Evolutionary conservation across 2,329 filamentous ascomycete genomes (phyloP).

Genomic region (Aspergillus fructus): DNA sequence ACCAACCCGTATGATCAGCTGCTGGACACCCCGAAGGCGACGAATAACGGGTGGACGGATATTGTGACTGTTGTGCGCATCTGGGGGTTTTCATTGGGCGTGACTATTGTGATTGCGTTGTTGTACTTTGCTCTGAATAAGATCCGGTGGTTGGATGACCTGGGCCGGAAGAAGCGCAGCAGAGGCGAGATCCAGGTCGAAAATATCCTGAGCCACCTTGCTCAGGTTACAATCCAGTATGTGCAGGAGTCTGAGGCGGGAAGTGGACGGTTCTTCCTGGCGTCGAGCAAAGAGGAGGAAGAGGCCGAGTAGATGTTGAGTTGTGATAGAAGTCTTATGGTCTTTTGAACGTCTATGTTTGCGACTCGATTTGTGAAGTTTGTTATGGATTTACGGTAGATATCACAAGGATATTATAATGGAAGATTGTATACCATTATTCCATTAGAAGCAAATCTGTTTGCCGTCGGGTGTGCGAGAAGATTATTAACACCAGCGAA

Average conservation of each 20-base stretch:
- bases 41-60: conserved; percentile 57
- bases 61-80: conserved; percentile 55
- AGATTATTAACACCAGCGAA: too few relatives aligned
- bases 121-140: conserved; percentile 50
- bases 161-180: conserved; percentile 48
- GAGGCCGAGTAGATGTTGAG: conserved; percentile 36
- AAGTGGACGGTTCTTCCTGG: conserved; percentile 44
- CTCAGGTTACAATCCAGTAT: conserved; percentile 51
- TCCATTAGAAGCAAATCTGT: too few relatives aligned
- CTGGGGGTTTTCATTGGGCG: conserved; percentile 52
- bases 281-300: conserved; percentile 46
- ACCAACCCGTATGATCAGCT: conserved; percentile 28
- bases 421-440: too few relatives aligned
- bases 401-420: too few relatives aligned
- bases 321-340: too few relatives aligned
- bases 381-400: too few relatives aligned
- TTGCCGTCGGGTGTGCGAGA: too few relatives aligned
- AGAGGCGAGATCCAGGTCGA: conserved; percentile 52
- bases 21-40: conserved; percentile 20
- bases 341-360: too few relatives aligned
- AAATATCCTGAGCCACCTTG: conserved; percentile 50
- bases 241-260: conserved; percentile 45
- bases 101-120: conserved; percentile 52
- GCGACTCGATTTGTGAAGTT: too few relatives aligned
- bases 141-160: conserved; percentile 45